A percentile compares a stretch with the other conserved stretches of the same genome.
phyloP scores from a whole-genome alignment of 202 grass and related monocot genomes.

The Bolboschoenoplectus hybrid region DNA sequence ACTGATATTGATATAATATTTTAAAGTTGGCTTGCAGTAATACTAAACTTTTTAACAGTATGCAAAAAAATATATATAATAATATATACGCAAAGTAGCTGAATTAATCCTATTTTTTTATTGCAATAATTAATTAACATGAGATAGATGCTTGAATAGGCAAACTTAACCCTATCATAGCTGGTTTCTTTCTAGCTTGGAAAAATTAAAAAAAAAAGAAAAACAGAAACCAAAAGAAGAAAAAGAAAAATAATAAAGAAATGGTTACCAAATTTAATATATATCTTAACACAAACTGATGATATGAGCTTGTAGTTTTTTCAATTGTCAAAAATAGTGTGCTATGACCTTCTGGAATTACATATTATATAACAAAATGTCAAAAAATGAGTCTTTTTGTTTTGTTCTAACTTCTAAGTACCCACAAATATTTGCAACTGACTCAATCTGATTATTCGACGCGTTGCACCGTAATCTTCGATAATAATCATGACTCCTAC shows the following conservation, averaged over 20 bases:
- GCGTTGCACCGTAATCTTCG: background rate
- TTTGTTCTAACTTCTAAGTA: background rate
- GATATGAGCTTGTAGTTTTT: background rate
- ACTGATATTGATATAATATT: background rate
- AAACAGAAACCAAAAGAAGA: background rate
- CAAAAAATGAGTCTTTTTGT: background rate
- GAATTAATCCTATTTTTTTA: background rate
- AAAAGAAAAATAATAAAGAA: background rate
- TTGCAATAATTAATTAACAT: background rate
- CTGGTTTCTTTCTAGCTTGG: background rate
- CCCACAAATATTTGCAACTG: background rate
- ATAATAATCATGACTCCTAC: background rate
- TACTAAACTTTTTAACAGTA: background rate
- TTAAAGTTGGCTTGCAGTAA: background rate
- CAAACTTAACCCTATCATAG: background rate
- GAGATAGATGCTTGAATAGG: background rate
- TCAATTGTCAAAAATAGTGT: slow-evolving; percentile 22
- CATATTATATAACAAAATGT: background rate
- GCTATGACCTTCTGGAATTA: background rate
- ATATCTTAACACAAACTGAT: too few relatives aligned
- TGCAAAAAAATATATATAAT: background rate
- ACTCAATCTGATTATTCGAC: slow-evolving; percentile 16
- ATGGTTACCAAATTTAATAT: too few relatives aligned
- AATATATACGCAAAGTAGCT: too few relatives aligned
- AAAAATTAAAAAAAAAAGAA: background rate